Evolutionary conservation across 2,329 filamentous ascomycete genomes (phyloP).

Genomic region (Westerdykella ornata): DNA sequence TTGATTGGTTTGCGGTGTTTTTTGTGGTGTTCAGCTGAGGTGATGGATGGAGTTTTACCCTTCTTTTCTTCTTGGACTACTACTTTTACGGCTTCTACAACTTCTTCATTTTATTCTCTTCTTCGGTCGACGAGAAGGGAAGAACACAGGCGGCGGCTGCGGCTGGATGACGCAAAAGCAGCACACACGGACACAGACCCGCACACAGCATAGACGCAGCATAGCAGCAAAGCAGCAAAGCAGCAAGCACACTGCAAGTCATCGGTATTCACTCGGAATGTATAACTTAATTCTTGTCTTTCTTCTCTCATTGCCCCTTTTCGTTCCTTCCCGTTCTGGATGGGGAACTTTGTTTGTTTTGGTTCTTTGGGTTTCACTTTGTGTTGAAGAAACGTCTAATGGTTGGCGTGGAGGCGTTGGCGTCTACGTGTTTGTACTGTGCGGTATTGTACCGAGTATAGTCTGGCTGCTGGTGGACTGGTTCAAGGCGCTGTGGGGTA

Average conservation of each 20-base stretch:
- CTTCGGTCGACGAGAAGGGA: conserved; percentile 9
- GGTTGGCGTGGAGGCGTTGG: no score
- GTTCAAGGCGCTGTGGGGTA: no score
- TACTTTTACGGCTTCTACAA: conserved; percentile 3
- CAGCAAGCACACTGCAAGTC: conserved; percentile 7
- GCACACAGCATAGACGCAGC: no score
- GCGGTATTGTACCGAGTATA: no score
- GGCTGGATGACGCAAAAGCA: no score
- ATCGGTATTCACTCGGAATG: conserved; percentile 11
- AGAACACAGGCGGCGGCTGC: no score
- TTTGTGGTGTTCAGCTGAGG: background rate
- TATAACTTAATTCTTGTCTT: conserved; percentile 7
- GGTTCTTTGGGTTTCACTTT: conserved; percentile 7
- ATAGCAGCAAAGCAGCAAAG: conserved; percentile 22
- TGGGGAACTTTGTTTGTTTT: background rate
- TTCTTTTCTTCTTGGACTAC: background rate
- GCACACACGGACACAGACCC: no score
- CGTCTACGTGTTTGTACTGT: no score
- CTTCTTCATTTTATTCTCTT: conserved; percentile 6
- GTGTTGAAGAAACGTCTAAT: no score
- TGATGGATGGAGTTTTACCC: background rate
- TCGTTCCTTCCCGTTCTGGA: no score
- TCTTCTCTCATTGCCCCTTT: background rate
- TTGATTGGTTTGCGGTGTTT: background rate
- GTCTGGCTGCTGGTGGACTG: no score